Conservation (phyloP, 768 basidiomycete species). For the Tylopilus rubrobrunneus region DNA sequence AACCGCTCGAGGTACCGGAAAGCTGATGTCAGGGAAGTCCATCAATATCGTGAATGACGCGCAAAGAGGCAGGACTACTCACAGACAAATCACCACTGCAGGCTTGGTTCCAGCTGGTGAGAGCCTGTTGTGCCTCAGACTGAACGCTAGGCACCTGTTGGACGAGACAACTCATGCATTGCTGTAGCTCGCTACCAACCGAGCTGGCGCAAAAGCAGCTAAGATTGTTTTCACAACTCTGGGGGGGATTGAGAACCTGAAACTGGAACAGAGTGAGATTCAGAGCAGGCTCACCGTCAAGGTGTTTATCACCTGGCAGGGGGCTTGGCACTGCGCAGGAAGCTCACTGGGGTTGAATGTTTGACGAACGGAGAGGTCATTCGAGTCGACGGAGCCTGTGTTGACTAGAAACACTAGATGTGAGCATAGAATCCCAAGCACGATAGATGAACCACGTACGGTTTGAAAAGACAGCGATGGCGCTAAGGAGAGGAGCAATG, state of each 20-base stretch:
- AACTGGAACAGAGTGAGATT: neutral
- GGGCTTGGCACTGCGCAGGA: neutral
- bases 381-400: neutral
- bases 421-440: neutral
- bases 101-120: neutral
- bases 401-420: neutral
- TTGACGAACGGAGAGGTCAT: neutral
- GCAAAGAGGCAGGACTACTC: neutral
- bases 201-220: neutral
- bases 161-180: neutral
- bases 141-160: neutral
- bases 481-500: slow-evolving; percentile 16
- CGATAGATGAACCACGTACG: neutral
- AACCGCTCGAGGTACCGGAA: neutral
- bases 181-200: neutral
- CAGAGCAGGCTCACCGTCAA: neutral
- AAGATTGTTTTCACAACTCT: neutral
- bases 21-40: neutral
- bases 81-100: neutral
- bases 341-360: neutral
- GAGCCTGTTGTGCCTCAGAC: neutral
- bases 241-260: neutral
- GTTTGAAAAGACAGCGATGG: neutral
- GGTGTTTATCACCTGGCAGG: neutral
- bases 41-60: neutral